Percentiles rank a stretch among this genome's conserved stretches.
Conservation (phyloP, 2,329 filamentous ascomycete genomes). For the Cytospora chrysosperma region DNA sequence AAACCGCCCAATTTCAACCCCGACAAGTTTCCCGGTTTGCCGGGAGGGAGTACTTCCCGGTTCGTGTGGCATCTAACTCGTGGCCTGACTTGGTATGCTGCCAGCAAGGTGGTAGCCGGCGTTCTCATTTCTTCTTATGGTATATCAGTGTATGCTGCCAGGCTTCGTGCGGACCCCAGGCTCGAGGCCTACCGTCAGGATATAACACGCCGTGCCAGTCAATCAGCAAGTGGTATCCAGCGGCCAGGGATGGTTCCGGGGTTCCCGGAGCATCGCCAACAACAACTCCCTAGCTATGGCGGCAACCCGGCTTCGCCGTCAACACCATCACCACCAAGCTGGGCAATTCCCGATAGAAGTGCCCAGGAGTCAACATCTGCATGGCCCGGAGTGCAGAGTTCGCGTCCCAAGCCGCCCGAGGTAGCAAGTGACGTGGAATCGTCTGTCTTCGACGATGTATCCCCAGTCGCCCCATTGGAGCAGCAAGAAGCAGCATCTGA, state of each 20-base stretch:
- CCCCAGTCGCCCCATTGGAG: slow-evolving; percentile 21
- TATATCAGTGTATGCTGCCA: slow-evolving; percentile 23
- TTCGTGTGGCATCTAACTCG: slow-evolving; percentile 39
- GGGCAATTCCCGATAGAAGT: slow-evolving; percentile 10
- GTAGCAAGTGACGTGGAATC: slow-evolving; percentile 3
- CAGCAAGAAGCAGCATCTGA: neutral
- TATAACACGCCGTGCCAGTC: neutral
- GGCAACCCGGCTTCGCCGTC: neutral
- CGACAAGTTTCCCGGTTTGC: slow-evolving; percentile 34
- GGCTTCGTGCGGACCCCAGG: slow-evolving; percentile 12
- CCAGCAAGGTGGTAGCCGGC: slow-evolving; percentile 28
- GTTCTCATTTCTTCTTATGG: slow-evolving; percentile 35
- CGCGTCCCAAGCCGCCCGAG: slow-evolving; percentile 3
- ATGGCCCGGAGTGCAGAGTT: slow-evolving; percentile 7
- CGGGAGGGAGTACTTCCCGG: slow-evolving; percentile 29
- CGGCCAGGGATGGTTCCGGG: neutral
- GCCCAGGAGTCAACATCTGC: slow-evolving; percentile 3
- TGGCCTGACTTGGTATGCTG: slow-evolving; percentile 35
- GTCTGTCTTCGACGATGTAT: slow-evolving; percentile 23
- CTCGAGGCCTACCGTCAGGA: slow-evolving; percentile 13
- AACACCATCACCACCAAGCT: slow-evolving; percentile 1
- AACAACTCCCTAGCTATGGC: neutral
- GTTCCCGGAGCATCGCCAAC: neutral
- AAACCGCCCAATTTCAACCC: slow-evolving; percentile 34
- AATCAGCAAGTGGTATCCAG: neutral